These are phyloP conservation scores for Boechera stricta DNA, from an alignment of 345 rosid species.

Conservation along the genomic window DNA sequence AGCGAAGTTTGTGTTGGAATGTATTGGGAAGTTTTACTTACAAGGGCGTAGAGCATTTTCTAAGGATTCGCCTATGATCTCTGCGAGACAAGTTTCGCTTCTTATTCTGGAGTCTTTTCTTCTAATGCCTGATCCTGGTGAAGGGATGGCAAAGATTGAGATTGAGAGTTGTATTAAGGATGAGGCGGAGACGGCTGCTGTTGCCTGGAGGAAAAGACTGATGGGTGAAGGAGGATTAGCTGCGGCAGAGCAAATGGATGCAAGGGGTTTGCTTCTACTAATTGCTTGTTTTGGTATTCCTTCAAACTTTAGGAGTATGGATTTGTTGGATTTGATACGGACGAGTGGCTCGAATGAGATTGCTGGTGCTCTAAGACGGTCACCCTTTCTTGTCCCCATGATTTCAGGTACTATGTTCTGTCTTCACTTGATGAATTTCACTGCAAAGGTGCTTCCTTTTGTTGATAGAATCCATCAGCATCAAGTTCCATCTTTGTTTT, in stretches of 20 bases:
- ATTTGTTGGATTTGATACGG: conserved; percentile 63
- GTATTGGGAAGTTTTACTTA: conserved; percentile 66
- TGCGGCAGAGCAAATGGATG: conserved; percentile 58
- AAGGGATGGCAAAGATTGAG: conserved; percentile 24
- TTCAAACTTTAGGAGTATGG: conserved; percentile 48
- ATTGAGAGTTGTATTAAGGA: conserved; percentile 36
- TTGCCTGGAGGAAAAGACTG: conserved; percentile 73
- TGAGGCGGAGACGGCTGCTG: conserved; percentile 60
- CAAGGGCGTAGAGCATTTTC: conserved; percentile 64
- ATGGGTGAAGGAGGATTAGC: conserved; percentile 63
- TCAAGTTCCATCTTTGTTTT: conserved; percentile 10
- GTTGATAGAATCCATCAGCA: neutral
- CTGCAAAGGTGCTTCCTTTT: conserved; percentile 23
- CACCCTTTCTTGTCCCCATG: conserved; percentile 51
- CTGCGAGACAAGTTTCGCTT: conserved; percentile 61
- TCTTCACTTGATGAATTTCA: neutral
- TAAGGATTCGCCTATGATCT: conserved; percentile 53
- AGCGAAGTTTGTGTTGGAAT: conserved; percentile 71
- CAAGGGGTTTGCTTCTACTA: conserved; percentile 73
- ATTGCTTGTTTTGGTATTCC: conserved; percentile 77
- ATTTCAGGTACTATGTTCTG: conserved; percentile 58
- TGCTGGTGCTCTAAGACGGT: conserved; percentile 50
- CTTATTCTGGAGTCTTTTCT: conserved; percentile 63
- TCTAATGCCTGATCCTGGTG: conserved; percentile 37
- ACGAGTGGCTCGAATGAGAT: conserved; percentile 53